Base-by-base conservation (phyloP, 768 basidiomycete species). In the Collybia mongolica region DNA sequence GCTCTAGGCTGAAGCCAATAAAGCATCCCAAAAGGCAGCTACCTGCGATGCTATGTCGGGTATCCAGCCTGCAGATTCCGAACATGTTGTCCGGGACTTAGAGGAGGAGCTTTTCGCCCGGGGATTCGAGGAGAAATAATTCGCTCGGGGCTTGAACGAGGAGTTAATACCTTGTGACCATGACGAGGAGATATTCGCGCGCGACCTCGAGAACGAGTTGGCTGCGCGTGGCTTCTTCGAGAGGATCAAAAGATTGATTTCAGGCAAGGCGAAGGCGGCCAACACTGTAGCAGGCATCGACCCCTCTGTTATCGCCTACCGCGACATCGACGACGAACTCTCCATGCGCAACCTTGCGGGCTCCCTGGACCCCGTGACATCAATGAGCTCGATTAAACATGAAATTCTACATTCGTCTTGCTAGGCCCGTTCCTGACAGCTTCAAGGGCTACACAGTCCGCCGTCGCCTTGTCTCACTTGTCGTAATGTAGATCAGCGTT, bases 381-480 rank as follows among this genome's bases (percentile, higher is more conserved):
- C 22, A 39, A 46, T 22, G 51, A 52, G 39, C 51, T 52, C 39
- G 51, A 52, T 22, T 52, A 47, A 46, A 39, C 32, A 44, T 44
- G 22, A 24, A 9, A 39, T 18, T 5, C 15, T 36, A 12, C n/a
- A 22, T 11, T n/a, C 8, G 17, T 14, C 5, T 22, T 29, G 17
- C n/a, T 18, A 14, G 23, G 22, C 42, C 12, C 17, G 14, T 5
- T 9, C 17, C 19, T 38, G n/a, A 38, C 14, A 4, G 2, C 40
- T 19, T n/a, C n/a, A n/a, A n/a, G n/a, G 7, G 24, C 24, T 26
- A 26, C 7, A 26, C 7, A 26, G 24, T 26, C 7, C 4, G 24
- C 7, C 24, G 24, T 26, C 7, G 24, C 24, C 24, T 26, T 26
- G 24, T 26, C 7, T 7, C 24, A 4, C 24, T 3, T 26, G 24